Percentiles rank a stretch among this genome's conserved stretches.
These are phyloP conservation scores for Geotrichum citri-aurantii DNA, from an alignment of 1,139 yeast species.

Conservation along the genomic window DNA sequence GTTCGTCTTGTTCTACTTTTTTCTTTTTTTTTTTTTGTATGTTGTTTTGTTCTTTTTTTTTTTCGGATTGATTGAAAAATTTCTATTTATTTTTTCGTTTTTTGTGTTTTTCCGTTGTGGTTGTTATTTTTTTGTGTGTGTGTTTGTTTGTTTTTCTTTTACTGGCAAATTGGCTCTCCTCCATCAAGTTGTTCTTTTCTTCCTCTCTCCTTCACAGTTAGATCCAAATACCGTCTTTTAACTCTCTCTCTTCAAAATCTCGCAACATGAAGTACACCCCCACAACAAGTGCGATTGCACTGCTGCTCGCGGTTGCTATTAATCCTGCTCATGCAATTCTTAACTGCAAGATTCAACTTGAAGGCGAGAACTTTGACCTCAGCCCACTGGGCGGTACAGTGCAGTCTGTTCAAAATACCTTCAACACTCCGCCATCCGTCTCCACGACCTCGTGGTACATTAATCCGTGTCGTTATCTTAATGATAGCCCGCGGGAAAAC, in stretches of 20 bases:
- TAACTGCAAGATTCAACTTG: constrained; percentile 45
- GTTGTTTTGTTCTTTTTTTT: background rate
- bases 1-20: background rate
- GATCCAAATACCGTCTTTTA: background rate
- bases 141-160: background rate
- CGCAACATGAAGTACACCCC: background rate
- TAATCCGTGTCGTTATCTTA: constrained; percentile 57
- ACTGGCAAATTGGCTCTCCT: background rate
- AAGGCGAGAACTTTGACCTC: constrained; percentile 41
- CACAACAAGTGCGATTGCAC: constrained; percentile 1
- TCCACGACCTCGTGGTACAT: constrained; percentile 62
- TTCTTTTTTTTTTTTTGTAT: no score
- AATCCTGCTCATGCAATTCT: constrained; percentile 36
- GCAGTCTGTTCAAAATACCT: constrained; percentile 38
- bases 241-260: background rate
- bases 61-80: background rate
- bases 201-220: background rate
- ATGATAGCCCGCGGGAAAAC: constrained; percentile 21
- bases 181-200: background rate
- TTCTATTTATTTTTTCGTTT: background rate
- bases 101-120: background rate
- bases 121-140: no score
- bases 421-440: constrained; percentile 72
- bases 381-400: constrained; percentile 43
- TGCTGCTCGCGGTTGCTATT: constrained; percentile 22